A percentile compares a stretch with the other conserved stretches of the same genome.
These are phyloP conservation scores for Pseudisothecium myosuroides DNA, from an alignment of 225 moss, liverwort and hornwort genomes.

Conservation along the genomic window DNA sequence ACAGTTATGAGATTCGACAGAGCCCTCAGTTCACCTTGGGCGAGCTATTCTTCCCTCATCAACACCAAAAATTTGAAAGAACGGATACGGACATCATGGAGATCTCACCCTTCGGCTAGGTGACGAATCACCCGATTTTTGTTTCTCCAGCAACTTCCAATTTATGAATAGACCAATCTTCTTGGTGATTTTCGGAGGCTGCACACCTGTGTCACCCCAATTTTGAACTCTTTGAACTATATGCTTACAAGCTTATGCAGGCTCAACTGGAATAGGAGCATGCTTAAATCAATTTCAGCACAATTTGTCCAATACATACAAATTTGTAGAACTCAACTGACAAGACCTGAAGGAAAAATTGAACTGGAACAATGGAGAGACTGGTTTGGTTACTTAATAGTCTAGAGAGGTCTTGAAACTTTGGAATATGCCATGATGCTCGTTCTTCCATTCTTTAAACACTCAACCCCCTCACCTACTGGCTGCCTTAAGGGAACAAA, in stretches of 20 bases:
- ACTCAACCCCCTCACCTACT: background rate
- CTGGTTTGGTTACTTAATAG: background rate
- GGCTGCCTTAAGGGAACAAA: background rate
- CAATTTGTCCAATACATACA: background rate
- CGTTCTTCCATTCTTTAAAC: background rate
- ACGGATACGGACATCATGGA: background rate
- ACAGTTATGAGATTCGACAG: background rate
- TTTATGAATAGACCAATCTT: slow-evolving; percentile 5
- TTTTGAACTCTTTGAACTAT: background rate
- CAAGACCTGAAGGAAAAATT: background rate
- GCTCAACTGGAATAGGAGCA: background rate
- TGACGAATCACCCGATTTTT: background rate
- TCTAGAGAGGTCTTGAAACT: background rate
- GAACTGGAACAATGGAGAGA: background rate
- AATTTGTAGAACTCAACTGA: background rate
- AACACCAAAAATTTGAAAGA: background rate
- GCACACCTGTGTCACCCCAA: background rate
- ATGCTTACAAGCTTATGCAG: background rate
- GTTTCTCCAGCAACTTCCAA: slow-evolving; percentile 11
- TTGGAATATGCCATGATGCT: background rate
- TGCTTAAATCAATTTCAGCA: background rate
- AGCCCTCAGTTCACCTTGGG: background rate
- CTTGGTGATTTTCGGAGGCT: slow-evolving; percentile 2
- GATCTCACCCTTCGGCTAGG: slow-evolving; percentile 1
- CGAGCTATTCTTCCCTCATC: background rate